Percentiles rank a stretch among this genome's conserved stretches.
These are phyloP conservation scores for slime mould (Dictyostelium discoideum) DNA, from an alignment of 78 protist species.

Conservation along the genomic window dicty_2.7 NC_007090.3:3400001-3400500, in stretches of 20 bases:
- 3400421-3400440: neutral
- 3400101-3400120: slow-evolving; percentile 35
- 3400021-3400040: too few relatives aligned
- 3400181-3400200: slow-evolving; percentile 39
- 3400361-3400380: neutral
- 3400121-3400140: slow-evolving; percentile 62
- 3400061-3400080: neutral
- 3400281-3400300: slow-evolving; percentile 2
- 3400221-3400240: slow-evolving; percentile 1
- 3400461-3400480: slow-evolving; percentile 58
- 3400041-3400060: neutral
- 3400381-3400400: slow-evolving; percentile 54
- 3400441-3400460: slow-evolving; percentile 44
- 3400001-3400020: neutral
- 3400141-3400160: slow-evolving; percentile 42
- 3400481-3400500: neutral
- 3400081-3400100: neutral
- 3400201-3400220: slow-evolving; percentile 25
- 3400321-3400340: slow-evolving; percentile 44
- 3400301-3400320: slow-evolving; percentile 4
- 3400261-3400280: slow-evolving; percentile 9
- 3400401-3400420: slow-evolving; percentile 45
- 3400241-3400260: slow-evolving; percentile 28
- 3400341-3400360: slow-evolving; percentile 59
- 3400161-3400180: neutral